These are phyloP conservation scores for Leucosporidium yakuticum DNA, from an alignment of 768 basidiomycete genomes.

Conservation along the genomic window DNA sequence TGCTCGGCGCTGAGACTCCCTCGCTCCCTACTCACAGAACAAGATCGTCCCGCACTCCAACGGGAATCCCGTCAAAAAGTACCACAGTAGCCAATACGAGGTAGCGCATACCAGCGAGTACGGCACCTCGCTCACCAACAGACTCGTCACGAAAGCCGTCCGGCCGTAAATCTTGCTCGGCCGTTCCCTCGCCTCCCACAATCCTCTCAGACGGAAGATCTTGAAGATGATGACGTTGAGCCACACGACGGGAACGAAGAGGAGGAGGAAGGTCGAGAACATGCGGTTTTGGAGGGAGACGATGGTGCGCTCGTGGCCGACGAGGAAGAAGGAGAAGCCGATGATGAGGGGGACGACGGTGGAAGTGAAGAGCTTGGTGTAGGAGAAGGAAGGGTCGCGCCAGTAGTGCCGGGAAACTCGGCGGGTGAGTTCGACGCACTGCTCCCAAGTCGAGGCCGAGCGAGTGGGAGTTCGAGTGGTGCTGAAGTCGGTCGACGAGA, in stretches of 20 bases:
- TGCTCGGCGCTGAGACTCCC: too few relatives aligned
- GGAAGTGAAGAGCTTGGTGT: conserved; percentile 43
- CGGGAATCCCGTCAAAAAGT: conserved; percentile 36
- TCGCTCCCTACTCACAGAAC: conserved; percentile 1
- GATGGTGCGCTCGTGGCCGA: conserved; percentile 17
- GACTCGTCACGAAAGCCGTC: conserved; percentile 42
- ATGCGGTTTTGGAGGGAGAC: conserved; percentile 21
- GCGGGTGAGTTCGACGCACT: conserved; percentile 31
- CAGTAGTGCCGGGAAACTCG: conserved; percentile 46
- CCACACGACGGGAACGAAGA: conserved; percentile 51
- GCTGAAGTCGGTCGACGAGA: conserved; percentile 26
- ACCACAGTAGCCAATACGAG: conserved; percentile 62
- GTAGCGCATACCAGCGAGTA: conserved; percentile 43
- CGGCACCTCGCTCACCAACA: conserved; percentile 31
- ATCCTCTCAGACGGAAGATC: conserved; percentile 54
- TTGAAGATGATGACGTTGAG: conserved; percentile 53
- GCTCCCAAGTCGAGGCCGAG: conserved; percentile 37
- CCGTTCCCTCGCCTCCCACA: conserved; percentile 64
- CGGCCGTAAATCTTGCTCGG: conserved; percentile 61
- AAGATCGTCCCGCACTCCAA: conserved; percentile 18
- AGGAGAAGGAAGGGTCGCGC: conserved; percentile 47
- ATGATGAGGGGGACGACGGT: conserved; percentile 35
- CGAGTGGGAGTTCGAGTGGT: conserved; percentile 21
- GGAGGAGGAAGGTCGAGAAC: conserved; percentile 36
- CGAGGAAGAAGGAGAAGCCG: conserved; percentile 37